Evolutionary conservation across 306 rosid species (phyloP).

Genomic region (Quercus agrifolia): DNA sequence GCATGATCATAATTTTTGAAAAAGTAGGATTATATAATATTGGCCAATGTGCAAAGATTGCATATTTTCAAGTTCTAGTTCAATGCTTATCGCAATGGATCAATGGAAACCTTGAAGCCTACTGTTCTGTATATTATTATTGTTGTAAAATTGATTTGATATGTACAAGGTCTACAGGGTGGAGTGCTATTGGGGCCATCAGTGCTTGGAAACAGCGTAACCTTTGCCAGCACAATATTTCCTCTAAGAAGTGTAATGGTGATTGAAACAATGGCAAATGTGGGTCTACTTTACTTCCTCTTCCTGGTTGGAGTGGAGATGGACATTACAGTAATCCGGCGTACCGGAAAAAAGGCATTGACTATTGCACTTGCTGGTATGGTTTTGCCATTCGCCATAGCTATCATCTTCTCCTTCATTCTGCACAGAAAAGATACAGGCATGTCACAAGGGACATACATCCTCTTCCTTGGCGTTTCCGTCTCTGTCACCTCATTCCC

Average conservation of each 20-base stretch:
- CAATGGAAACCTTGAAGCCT: background rate
- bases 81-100: too few species aligned
- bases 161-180: slow-evolving; percentile 40
- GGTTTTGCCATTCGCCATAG: slow-evolving; percentile 59
- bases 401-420: slow-evolving; percentile 30
- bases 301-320: slow-evolving; percentile 86
- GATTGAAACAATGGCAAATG: slow-evolving; percentile 72
- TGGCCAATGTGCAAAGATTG: too few species aligned
- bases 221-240: slow-evolving; percentile 42
- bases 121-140: background rate
- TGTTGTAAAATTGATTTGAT: background rate
- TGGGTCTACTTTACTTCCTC: slow-evolving; percentile 65
- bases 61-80: too few species aligned
- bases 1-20: too few species aligned
- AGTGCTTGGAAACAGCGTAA: slow-evolving; percentile 40
- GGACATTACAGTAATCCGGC: slow-evolving; percentile 64
- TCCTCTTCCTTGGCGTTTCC: slow-evolving; percentile 71
- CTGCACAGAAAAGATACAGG: background rate
- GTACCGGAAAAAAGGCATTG: slow-evolving; percentile 50
- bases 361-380: slow-evolving; percentile 63
- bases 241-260: slow-evolving; percentile 79
- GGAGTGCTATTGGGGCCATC: slow-evolving; percentile 91
- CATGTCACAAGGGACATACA: slow-evolving; percentile 20
- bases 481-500: slow-evolving; percentile 80
- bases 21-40: too few species aligned